Conservation (phyloP, 2,329 filamentous ascomycete species). For the Fusarium sp. region DNA sequence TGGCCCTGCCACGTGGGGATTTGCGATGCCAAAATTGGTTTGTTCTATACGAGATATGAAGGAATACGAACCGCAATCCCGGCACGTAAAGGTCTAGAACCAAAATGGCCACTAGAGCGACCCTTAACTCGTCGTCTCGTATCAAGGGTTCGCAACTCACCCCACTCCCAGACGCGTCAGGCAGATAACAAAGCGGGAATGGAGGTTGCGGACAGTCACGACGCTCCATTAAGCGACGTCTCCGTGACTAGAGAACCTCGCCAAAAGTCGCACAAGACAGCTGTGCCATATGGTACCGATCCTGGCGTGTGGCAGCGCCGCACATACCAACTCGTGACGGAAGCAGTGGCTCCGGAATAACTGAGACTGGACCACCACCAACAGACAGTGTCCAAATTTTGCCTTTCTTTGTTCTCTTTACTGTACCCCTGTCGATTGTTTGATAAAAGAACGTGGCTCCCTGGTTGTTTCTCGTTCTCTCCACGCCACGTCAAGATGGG, state of each 20-base stretch:
- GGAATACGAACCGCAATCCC: background rate
- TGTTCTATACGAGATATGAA: background rate
- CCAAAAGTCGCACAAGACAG: background rate
- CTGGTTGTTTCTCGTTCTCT: background rate
- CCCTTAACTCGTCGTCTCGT: background rate
- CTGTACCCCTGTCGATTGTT: background rate
- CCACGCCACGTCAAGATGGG: background rate
- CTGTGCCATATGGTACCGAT: background rate
- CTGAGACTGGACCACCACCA: background rate
- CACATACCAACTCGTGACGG: background rate
- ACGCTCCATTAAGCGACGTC: background rate
- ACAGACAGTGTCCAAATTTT: background rate
- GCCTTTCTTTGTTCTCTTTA: background rate
- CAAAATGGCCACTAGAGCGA: background rate
- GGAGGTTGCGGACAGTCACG: background rate
- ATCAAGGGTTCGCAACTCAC: background rate
- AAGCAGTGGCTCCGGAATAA: background rate
- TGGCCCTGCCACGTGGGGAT: background rate
- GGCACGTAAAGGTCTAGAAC: background rate
- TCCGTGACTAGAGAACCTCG: background rate
- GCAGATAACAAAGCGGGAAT: background rate
- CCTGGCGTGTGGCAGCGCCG: background rate
- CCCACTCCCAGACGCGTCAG: background rate
- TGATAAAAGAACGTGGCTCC: background rate
- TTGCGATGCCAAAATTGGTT: background rate